These are phyloP conservation scores for Lodderomyces metapsilosis DNA, from an alignment of 1,139 yeast species.

Conservation along the genomic window DNA sequence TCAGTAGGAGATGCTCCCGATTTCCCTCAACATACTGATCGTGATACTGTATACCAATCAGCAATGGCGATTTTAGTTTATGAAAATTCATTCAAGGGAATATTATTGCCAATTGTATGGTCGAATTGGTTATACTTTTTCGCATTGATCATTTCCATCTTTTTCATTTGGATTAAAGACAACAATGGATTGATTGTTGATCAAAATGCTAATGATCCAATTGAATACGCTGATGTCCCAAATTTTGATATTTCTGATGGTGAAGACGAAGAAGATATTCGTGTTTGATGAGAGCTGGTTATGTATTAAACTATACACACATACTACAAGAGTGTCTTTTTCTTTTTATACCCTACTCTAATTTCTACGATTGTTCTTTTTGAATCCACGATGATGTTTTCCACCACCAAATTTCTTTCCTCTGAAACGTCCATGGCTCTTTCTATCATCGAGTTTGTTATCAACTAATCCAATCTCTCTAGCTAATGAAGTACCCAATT, in stretches of 20 bases:
- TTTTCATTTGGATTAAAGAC: conserved; percentile 35
- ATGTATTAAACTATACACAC: neutral
- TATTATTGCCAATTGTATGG: conserved; percentile 15
- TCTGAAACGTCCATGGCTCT: conserved; percentile 14
- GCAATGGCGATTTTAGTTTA: conserved; percentile 4
- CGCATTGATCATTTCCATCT: conserved; percentile 22
- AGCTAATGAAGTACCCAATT: conserved; percentile 64
- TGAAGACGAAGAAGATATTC: conserved; percentile 11
- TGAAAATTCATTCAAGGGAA: conserved; percentile 4
- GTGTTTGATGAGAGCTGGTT: conserved; percentile 3
- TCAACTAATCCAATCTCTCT: conserved; percentile 60
- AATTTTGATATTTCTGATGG: conserved; percentile 24
- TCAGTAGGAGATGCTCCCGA: conserved; percentile 4
- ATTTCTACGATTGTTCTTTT: conserved; percentile 4
- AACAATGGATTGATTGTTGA: conserved; percentile 34
- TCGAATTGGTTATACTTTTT: conserved; percentile 17
- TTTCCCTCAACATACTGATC: conserved; percentile 7
- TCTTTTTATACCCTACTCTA: conserved; percentile 1
- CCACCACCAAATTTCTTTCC: conserved; percentile 8
- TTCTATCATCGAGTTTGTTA: conserved; percentile 25
- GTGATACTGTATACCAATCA: conserved; percentile 8
- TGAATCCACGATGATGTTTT: conserved; percentile 7
- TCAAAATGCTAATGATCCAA: conserved; percentile 17
- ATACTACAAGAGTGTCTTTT: too few relatives aligned
- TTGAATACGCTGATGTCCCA: conserved; percentile 19